phyloP scores from a whole-genome alignment of 345 rosid species.

The Hevea brasiliensis region DNA sequence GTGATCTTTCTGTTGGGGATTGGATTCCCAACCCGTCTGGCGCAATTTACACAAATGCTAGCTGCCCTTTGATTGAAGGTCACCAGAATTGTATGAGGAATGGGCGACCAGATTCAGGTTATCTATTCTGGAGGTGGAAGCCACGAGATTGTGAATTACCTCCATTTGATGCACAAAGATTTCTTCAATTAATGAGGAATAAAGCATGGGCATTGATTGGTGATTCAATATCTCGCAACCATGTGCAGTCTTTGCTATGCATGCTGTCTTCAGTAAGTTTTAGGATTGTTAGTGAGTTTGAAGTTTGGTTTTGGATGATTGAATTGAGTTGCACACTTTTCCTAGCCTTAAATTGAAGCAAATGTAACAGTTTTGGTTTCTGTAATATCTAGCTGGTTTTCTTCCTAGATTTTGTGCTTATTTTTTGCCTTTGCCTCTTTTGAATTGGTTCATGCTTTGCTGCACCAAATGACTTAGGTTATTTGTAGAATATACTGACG shows the following conservation, averaged over 20 bases:
- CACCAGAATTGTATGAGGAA: conserved; percentile 93
- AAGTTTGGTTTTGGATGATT: conserved; percentile 10
- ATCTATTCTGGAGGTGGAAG: conserved; percentile 86
- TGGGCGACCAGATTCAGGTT: conserved; percentile 78
- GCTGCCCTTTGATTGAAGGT: conserved; percentile 64
- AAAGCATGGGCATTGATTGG: conserved; percentile 89
- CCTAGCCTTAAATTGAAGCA: not conserved
- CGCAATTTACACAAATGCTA: conserved; percentile 68
- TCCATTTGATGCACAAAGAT: conserved; percentile 56
- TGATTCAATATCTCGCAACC: conserved; percentile 94
- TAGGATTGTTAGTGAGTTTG: too few relatives aligned
- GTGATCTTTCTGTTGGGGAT: conserved; percentile 74
- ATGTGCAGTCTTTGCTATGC: conserved; percentile 83
- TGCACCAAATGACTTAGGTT: not conserved
- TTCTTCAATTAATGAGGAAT: conserved; percentile 72
- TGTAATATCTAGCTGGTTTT: not conserved
- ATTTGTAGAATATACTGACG: not conserved
- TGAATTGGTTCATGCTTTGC: not conserved
- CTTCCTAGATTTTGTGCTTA: not conserved
- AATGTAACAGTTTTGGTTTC: not conserved
- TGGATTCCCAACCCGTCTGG: conserved; percentile 81
- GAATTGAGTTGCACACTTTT: not conserved
- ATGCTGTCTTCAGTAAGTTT: conserved; percentile 75
- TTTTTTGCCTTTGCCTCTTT: not conserved
- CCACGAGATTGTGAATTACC: conserved; percentile 75